phyloP scores from a whole-genome alignment of 495 filamentous ascomycete species.

The Apodospora peruviana region DNA sequence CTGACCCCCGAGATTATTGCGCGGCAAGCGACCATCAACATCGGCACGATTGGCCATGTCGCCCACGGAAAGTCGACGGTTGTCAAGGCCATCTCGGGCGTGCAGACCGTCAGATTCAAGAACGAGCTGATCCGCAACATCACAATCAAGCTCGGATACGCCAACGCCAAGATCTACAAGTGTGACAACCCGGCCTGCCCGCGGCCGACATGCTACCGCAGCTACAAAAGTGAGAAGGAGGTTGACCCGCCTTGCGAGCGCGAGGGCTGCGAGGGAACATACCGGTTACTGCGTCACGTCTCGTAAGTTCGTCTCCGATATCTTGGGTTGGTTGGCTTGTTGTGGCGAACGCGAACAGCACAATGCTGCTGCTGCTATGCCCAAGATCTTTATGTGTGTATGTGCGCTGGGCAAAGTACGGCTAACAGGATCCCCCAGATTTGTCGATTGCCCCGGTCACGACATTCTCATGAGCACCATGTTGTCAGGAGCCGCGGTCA shows the following conservation, averaged over 20 bases:
- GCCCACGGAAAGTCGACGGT: conserved; percentile 98
- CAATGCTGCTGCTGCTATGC: background rate
- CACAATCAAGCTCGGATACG: conserved; percentile 98
- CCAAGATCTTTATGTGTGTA: background rate
- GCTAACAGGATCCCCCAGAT: conserved; percentile 39
- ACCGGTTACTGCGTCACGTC: conserved; percentile 79
- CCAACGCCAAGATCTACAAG: conserved; percentile 99
- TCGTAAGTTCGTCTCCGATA: conserved; percentile 53
- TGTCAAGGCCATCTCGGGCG: conserved; percentile 97
- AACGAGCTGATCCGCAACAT: conserved; percentile 98
- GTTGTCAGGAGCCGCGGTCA: conserved; percentile 98
- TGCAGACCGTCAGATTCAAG: conserved; percentile 99
- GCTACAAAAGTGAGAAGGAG: conserved; percentile 97
- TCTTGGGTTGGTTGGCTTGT: background rate
- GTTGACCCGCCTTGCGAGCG: conserved; percentile 92
- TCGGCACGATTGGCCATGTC: conserved; percentile 97
- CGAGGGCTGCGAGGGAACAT: conserved; percentile 79
- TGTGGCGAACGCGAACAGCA: background rate
- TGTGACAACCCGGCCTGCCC: conserved; percentile 90
- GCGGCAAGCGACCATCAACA: conserved; percentile 97
- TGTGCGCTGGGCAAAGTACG: background rate
- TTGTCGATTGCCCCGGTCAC: conserved; percentile 98
- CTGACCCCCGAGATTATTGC: conserved; percentile 94
- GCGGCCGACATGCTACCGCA: conserved; percentile 89
- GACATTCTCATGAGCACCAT: conserved; percentile 99